phyloP scores from a whole-genome alignment of 2,329 filamentous ascomycete genomes.

The Epichloe gansuensis region DNA sequence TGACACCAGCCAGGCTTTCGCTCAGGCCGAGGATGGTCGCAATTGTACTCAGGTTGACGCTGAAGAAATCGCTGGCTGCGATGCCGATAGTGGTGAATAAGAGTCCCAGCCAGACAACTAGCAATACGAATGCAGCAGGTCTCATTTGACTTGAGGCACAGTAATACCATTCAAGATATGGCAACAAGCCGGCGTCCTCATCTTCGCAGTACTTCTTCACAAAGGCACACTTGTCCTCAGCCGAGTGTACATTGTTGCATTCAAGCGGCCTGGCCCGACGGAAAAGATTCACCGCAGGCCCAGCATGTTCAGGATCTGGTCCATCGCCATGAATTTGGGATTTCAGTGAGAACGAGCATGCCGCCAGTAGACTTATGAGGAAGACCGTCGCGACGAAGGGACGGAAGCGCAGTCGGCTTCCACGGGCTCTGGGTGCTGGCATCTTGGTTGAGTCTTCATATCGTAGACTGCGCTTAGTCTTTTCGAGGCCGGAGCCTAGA shows the following conservation, averaged over 20 bases:
- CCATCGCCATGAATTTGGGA: constrained; percentile 4
- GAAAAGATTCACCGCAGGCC: constrained; percentile 8
- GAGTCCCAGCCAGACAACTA: constrained; percentile 73
- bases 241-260: constrained; percentile 69
- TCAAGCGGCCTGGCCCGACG: constrained; percentile 27
- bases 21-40: constrained; percentile 80
- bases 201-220: constrained; percentile 70
- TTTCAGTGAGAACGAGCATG: constrained; percentile 28
- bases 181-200: constrained; percentile 79
- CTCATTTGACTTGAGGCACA: constrained; percentile 58
- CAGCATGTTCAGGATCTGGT: not conserved
- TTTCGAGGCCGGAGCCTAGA: not conserved
- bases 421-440: constrained; percentile 13
- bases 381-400: constrained; percentile 37
- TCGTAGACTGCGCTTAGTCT: constrained; percentile 2
- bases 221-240: constrained; percentile 74
- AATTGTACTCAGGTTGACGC: constrained; percentile 90
- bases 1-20: constrained; percentile 91
- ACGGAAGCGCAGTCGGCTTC: constrained; percentile 28
- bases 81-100: constrained; percentile 97
- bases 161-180: constrained; percentile 86
- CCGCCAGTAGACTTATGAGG: constrained; percentile 32
- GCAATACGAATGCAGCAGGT: constrained; percentile 63
- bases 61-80: constrained; percentile 96
- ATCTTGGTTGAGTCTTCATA: constrained; percentile 10